These are phyloP conservation scores for Aspergillus jensenii DNA, from an alignment of 2,329 filamentous ascomycete genomes.

Conservation along the genomic window DNA sequence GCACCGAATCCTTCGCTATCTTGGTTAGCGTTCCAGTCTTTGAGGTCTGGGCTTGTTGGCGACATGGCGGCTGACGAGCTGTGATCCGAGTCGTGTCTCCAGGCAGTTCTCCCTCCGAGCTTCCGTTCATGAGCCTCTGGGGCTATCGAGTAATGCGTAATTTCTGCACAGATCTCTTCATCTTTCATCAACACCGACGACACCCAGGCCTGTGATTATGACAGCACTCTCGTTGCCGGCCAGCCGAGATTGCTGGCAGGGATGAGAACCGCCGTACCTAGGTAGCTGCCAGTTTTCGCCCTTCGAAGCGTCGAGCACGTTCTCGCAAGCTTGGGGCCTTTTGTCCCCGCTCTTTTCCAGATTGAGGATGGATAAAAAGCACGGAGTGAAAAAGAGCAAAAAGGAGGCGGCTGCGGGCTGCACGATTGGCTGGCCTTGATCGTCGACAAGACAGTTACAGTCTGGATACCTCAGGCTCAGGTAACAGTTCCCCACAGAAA, in stretches of 20 bases:
- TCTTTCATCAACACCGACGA: neutral
- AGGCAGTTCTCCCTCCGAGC: neutral
- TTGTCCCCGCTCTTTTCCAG: slow-evolving; percentile 9
- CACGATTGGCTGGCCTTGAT: slow-evolving; percentile 10
- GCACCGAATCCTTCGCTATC: neutral
- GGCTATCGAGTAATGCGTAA: neutral
- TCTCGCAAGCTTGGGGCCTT: slow-evolving; percentile 2
- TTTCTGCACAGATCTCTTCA: neutral
- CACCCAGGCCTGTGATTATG: neutral
- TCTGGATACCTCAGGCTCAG: slow-evolving; percentile 5
- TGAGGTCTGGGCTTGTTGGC: slow-evolving; percentile 5
- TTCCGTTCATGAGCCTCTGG: neutral
- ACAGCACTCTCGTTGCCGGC: neutral
- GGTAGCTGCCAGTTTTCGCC: neutral
- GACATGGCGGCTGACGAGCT: slow-evolving; percentile 1
- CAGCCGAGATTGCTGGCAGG: slow-evolving; percentile 1
- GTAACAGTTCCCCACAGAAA: neutral
- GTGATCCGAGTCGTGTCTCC: neutral
- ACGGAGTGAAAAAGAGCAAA: slow-evolving; percentile 1
- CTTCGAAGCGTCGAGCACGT: slow-evolving; percentile 13
- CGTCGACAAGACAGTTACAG: slow-evolving; percentile 9
- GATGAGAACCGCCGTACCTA: neutral
- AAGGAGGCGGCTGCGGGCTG: slow-evolving; percentile 9
- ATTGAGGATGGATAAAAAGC: slow-evolving; percentile 4
- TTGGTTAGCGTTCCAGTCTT: slow-evolving; percentile 8